Conservation (phyloP, 768 basidiomycete genomes). For the Leccinum incarnatum region DNA sequence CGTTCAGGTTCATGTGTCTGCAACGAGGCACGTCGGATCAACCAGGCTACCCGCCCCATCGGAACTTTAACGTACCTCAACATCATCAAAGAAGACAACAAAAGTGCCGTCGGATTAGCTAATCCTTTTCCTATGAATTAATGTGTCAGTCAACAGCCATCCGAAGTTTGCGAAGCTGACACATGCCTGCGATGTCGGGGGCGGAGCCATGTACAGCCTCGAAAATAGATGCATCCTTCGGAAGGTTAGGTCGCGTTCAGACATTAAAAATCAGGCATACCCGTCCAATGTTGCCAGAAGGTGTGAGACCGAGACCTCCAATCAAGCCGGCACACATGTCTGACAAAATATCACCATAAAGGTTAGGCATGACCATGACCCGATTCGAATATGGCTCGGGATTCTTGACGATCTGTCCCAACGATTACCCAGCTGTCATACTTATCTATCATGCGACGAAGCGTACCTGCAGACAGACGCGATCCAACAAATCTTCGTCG, state of each 20-base stretch:
- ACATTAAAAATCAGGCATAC: conserved; percentile 41
- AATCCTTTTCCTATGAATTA: conserved; percentile 68
- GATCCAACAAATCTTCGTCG: conserved; percentile 96
- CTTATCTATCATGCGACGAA: neutral
- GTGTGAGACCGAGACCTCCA: conserved; percentile 95
- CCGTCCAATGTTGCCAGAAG: conserved; percentile 95
- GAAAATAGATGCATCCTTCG: conserved; percentile 95
- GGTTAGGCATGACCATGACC: conserved; percentile 99
- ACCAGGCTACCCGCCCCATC: conserved; percentile 5
- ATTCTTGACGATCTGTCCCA: conserved; percentile 78
- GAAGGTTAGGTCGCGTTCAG: conserved; percentile 15
- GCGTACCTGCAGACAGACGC: conserved; percentile 86
- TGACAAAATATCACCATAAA: conserved; percentile 93
- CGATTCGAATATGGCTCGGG: conserved; percentile 91
- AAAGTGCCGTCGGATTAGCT: conserved; percentile 98
- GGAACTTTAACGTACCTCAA: conserved; percentile 58
- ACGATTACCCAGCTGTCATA: neutral
- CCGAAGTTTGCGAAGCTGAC: neutral
- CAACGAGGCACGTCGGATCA: conserved; percentile 25
- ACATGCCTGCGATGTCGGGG: conserved; percentile 93
- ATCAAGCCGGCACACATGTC: conserved; percentile 99
- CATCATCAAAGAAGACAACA: conserved; percentile 98
- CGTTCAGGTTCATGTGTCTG: conserved; percentile 90
- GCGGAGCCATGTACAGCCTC: conserved; percentile 99
- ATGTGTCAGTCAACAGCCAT: neutral